Evolutionary conservation across 2,329 filamentous ascomycete genomes (phyloP).

Genomic region (Colletotrichum zoysiae): DNA sequence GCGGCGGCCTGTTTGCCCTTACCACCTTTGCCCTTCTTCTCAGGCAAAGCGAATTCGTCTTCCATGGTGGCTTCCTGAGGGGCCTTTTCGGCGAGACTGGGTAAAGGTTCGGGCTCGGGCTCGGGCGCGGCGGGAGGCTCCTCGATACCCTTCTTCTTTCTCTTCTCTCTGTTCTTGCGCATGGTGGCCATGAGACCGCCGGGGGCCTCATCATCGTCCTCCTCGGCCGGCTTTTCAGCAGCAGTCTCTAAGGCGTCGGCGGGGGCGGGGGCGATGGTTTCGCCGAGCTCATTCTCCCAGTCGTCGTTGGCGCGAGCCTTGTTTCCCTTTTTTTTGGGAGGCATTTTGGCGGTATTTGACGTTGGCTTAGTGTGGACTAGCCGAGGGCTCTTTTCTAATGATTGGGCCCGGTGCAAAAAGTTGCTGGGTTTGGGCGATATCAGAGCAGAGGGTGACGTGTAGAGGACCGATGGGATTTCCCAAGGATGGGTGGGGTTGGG

Average conservation of each 20-base stretch:
- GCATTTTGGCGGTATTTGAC: constrained; percentile 68
- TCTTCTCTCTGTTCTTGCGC: constrained; percentile 86
- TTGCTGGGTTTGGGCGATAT: constrained; percentile 29
- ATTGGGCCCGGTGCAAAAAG: constrained; percentile 26
- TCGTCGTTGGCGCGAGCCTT: constrained; percentile 88
- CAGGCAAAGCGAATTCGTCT: constrained; percentile 86
- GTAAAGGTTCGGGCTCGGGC: constrained; percentile 57
- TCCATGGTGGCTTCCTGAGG: constrained; percentile 85
- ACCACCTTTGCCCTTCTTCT: constrained; percentile 78
- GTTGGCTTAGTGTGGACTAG: constrained; percentile 33
- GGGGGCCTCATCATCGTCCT: constrained; percentile 65
- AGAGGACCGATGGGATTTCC: constrained; percentile 30
- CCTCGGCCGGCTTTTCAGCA: constrained; percentile 63
- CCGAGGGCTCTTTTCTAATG: not conserved
- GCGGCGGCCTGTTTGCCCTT: constrained; percentile 59
- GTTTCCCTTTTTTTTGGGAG: constrained; percentile 92
- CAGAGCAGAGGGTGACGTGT: constrained; percentile 23
- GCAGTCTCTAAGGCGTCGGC: constrained; percentile 61
- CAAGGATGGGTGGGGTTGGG: constrained; percentile 31
- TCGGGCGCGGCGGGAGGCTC: constrained; percentile 76
- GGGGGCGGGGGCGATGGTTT: constrained; percentile 74
- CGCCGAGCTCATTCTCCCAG: constrained; percentile 94
- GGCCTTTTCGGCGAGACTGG: constrained; percentile 73
- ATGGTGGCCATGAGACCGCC: constrained; percentile 84
- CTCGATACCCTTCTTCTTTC: constrained; percentile 86